Base-by-base conservation (phyloP, 2,329 filamentous ascomycete species). In the Davidsoniella eucalypti region DNA sequence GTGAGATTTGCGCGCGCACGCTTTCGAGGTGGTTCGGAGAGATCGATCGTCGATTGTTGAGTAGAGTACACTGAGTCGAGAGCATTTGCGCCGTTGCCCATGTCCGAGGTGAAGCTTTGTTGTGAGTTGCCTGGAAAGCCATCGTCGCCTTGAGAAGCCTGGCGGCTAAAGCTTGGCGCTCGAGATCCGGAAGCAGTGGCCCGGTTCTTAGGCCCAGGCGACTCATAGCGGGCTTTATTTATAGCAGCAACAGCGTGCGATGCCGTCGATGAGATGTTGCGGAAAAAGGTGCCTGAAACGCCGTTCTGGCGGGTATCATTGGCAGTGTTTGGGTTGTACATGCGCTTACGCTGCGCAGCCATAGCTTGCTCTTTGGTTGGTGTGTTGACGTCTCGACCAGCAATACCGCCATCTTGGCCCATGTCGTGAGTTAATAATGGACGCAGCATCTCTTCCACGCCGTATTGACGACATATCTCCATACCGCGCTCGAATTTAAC, bases 291-390 rank as follows among this genome's bases (percentile, higher is more conserved):
- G 16, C 87, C 88, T 44, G 84, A 80, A 59, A 79, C 58, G 59
- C 75, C 78, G 58, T 77, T 78, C 10, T 72, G 67, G 46, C 87
- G 75, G 45, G 73, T 78, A 52, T 94, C 86, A 49, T 77, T 70
- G 43, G 73, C 76, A 44, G 77, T 73, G 33, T 57, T 61, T 7
- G 65, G 62, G 56, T 83, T 94, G 66, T 95, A 96, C 65, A 95
- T 78, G 56, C 90, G 78, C 64, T 98, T 96, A 57, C 92, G 72
- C 65, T 87, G 83, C 4, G 90, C 90, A 9, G 92, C 92, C 88
- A 96, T 94, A 54, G 92, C 92, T 65, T 96, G 92, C 65, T 96
- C 92, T 65, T 98, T 98, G 37, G 92, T 98, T 0, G 92, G 92
- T 0, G 92, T 96, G 59, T 96, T 90, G 58, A 94, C 75, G 57